These are phyloP conservation scores for Citeromyces matritensis DNA, from an alignment of 805 yeast genomes.

Conservation along the genomic window DNA sequence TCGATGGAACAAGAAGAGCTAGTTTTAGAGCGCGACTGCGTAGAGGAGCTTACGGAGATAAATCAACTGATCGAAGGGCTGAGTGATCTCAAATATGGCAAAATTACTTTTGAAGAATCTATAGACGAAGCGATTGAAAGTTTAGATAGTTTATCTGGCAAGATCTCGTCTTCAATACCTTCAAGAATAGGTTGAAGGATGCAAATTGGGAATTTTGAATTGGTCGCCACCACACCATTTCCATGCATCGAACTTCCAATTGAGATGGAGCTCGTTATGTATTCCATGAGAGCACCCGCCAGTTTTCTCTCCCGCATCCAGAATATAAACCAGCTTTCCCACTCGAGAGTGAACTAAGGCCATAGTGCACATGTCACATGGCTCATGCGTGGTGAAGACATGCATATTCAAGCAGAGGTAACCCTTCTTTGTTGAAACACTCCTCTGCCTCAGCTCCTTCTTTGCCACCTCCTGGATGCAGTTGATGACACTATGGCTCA, in stretches of 20 bases:
- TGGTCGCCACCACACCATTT: conserved; percentile 37
- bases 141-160: neutral
- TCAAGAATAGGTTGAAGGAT: conserved; percentile 1
- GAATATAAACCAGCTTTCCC: conserved; percentile 46
- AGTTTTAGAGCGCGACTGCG: conserved; percentile 7
- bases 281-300: conserved; percentile 63
- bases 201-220: conserved; percentile 3
- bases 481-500: conserved; percentile 63
- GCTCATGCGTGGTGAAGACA: conserved; percentile 87
- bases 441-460: conserved; percentile 19
- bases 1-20: conserved; percentile 12
- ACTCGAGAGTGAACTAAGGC: conserved; percentile 87
- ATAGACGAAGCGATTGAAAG: conserved; percentile 5
- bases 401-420: conserved; percentile 69
- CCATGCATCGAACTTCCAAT: conserved; percentile 83
- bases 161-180: neutral
- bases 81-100: conserved; percentile 14
- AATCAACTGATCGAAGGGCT: conserved; percentile 9
- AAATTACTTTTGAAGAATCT: conserved; percentile 7
- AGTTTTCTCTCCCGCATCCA: conserved; percentile 25
- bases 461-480: conserved; percentile 55
- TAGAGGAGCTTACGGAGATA: conserved; percentile 7
- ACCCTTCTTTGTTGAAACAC: conserved; percentile 6
- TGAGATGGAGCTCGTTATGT: conserved; percentile 61
- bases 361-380: conserved; percentile 95